Percentiles rank a stretch among this genome's conserved stretches.
Conservation (phyloP, 83 land plant species). For the Thuja plicata region DNA sequence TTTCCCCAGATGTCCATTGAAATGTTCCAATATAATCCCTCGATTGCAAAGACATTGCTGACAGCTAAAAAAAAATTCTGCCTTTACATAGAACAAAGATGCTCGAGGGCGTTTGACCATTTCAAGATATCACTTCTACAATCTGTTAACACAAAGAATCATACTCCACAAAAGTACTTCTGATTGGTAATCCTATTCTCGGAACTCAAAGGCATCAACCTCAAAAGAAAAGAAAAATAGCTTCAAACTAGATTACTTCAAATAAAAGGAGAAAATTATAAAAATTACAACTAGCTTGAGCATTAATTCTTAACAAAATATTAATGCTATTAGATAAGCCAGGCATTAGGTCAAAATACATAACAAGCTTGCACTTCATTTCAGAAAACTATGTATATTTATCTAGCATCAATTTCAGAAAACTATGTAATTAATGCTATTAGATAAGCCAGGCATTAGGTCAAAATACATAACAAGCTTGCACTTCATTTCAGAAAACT, state of each 20-base stretch:
- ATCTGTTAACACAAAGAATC: not conserved
- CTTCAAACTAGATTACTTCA: not conserved
- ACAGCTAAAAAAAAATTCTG: not conserved
- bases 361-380: not conserved
- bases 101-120: not conserved
- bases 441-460: slow-evolving; percentile 10
- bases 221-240: not conserved
- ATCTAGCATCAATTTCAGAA: not conserved
- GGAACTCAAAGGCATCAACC: not conserved
- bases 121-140: not conserved
- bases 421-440: no score
- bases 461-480: slow-evolving; percentile 1
- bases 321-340: slow-evolving; percentile 4
- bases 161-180: not conserved
- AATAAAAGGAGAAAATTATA: not conserved
- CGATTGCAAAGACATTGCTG: not conserved
- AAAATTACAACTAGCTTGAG: not conserved
- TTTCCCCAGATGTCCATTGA: not conserved
- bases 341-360: slow-evolving; percentile 13
- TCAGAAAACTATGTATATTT: not conserved
- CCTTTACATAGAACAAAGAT: not conserved
- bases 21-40: not conserved
- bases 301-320: not conserved
- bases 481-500: not conserved
- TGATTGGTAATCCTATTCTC: not conserved